Conservation (phyloP, 1,284 basidiomycete species). For the Cutaneotrichosporon cutaneum region DNA sequence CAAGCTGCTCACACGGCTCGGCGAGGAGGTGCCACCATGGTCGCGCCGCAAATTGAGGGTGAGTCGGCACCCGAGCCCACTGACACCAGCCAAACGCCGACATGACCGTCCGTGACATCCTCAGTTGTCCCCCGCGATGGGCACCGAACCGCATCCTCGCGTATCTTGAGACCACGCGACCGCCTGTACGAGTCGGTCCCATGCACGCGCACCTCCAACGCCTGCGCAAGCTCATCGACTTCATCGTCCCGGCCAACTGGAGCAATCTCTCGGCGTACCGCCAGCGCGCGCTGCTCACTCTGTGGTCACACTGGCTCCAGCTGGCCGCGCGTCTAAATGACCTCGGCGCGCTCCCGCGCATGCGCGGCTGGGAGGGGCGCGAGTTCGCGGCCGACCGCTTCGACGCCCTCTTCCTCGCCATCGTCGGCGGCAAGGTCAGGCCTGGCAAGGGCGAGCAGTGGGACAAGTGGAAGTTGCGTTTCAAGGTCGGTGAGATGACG, state of each 20-base stretch:
- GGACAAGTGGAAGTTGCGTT: neutral
- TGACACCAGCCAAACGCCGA: neutral
- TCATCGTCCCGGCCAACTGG: neutral
- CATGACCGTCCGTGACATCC: neutral
- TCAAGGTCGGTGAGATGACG: neutral
- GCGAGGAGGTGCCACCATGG: neutral
- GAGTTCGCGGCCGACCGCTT: conserved; percentile 10
- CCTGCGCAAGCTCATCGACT: conserved; percentile 2
- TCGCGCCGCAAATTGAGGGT: neutral
- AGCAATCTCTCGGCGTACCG: neutral
- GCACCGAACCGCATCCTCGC: conserved; percentile 1
- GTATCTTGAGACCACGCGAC: neutral
- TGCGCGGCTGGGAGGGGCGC: neutral
- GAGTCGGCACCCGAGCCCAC: neutral
- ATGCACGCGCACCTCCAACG: conserved; percentile 7
- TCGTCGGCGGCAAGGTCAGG: neutral
- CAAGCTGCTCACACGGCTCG: neutral
- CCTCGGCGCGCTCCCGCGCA: conserved; percentile 5
- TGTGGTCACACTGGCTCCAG: conserved; percentile 9
- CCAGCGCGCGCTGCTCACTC: neutral
- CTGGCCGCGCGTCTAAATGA: neutral
- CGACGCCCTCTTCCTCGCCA: conserved; percentile 3
- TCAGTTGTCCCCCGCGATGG: neutral
- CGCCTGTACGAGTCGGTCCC: neutral
- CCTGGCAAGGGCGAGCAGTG: conserved; percentile 4